Base-by-base conservation (phyloP, 768 basidiomycete species). In the Hericium alpestre region DNA sequence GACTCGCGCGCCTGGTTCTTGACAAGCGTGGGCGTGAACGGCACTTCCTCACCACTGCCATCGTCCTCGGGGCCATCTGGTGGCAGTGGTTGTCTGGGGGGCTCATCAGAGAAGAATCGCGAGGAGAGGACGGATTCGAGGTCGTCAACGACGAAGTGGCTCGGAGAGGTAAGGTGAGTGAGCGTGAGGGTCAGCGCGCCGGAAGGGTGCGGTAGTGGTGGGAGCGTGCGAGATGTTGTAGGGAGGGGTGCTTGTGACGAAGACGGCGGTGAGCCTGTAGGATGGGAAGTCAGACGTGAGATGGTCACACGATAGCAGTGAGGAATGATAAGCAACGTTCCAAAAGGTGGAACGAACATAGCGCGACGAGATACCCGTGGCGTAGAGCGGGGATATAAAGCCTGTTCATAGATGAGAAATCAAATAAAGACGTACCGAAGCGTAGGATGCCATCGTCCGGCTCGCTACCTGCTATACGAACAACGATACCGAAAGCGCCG, bases 81-180 rank as follows among this genome's bases (percentile, higher is more conserved):
- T 10, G 32, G 32, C 32, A 32, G 32, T 32, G 32, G 32, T 32
- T 32, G 32, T 32, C 32, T 32, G 32, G 32, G 32, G 2, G 32
- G 32, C 2, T 32, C 32, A 32, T 32, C 32, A 1, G 83, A 84
- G 23, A 86, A 74, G 64, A 92, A 87, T 13, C 81, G 74, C 3
- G 83, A 85, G 2, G 86, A 89, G 4, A 91, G 73, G 1, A 90
- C 71, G 1, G 85, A 84, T 69, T 92, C 90, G 37, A 84, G 75
- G 61, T 88, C 85, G 68, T 90, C 87, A 32, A 90, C 71, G 59
- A 20, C 43, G 23, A 81, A 77, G 73, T 91, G 91, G 63, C 78
- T 73, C 4, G 88, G 86, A 1, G 77, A 71, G 12, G 78, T 73
- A 50, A 90, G 80, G 69, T 87, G 90, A 25, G 79, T 82, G 38